phyloP scores from a whole-genome alignment of 2,329 filamentous ascomycete genomes.

The Diaporthe sp. region DNA sequence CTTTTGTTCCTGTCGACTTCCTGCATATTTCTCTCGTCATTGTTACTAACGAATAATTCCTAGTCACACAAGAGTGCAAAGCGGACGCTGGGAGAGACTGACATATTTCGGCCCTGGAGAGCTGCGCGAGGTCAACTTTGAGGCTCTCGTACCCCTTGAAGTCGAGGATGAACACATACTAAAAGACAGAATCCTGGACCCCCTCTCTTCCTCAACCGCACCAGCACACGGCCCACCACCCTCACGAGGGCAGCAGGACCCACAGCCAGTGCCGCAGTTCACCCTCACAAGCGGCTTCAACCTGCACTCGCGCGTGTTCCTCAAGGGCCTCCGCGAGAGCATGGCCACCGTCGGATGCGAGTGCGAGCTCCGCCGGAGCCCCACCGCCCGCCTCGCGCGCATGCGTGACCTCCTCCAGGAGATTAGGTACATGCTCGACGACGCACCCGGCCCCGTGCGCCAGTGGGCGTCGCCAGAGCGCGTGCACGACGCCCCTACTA shows the following conservation, averaged over 20 bases:
- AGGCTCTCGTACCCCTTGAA: not conserved
- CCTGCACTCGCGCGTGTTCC: slow-evolving; percentile 46
- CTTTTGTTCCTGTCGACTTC: not conserved
- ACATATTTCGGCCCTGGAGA: slow-evolving; percentile 1
- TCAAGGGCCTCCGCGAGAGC: slow-evolving; percentile 12
- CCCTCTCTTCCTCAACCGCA: not conserved
- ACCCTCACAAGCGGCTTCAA: slow-evolving; percentile 49
- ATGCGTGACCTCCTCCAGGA: slow-evolving; percentile 43
- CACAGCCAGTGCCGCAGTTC: slow-evolving; percentile 47
- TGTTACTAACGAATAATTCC: not conserved
- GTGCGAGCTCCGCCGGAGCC: slow-evolving; percentile 3
- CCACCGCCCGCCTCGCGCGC: slow-evolving; percentile 35
- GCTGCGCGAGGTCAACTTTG: slow-evolving; percentile 3
- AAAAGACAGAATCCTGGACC: not conserved
- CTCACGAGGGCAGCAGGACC: slow-evolving; percentile 43
- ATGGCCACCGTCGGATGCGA: slow-evolving; percentile 4
- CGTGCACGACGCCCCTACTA: not conserved
- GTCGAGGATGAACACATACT: not conserved
- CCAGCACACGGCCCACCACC: not conserved
- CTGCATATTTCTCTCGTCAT: not conserved
- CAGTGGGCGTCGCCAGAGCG: slow-evolving; percentile 38
- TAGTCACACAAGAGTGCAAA: slow-evolving; percentile 17
- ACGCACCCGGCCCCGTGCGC: slow-evolving; percentile 40
- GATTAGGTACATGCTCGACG: slow-evolving; percentile 45
- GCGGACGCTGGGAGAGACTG: not conserved